Evolutionary conservation across 257 asterid species (phyloP), one percentile per base, ranked within the genome.

Genomic region (Fraxinus pennsylvanica): DNA sequence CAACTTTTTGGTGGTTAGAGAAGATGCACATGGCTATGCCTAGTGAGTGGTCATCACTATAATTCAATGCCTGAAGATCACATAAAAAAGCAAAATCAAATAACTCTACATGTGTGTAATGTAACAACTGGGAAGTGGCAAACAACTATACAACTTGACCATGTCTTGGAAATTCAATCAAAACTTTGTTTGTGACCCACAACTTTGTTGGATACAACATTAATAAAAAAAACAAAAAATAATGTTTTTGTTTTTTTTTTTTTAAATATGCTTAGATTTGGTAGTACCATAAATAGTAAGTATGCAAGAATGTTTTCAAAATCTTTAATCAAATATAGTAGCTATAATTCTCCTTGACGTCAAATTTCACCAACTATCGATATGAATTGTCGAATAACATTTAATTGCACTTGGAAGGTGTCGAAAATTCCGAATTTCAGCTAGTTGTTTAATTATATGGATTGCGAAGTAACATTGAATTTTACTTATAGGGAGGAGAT

Each of bases 171-270:
- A 63, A 25, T 21, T 59, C 66, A 57, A 57, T 22, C 68, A 59
- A 59, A n/a, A 21, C 1, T 59, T 22, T n/a, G 30, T 21, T 21
- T 57, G 30, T 22, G 68, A 25, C 68, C 68, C 67, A 59, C 68
- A 63, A 63, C 68, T 13, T 63, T 63, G 68, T 63, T 63, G 68
- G 68, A 63, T 63, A 25, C 68, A 59, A 59, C 32, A 25, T 63
- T 63, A 63, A 25, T 22, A 63, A 63, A 63, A 32, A 29, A 29
- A 29, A n/a, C n/a, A n/a, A n/a, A n/a, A 61, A 61, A 29, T 30
- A 59, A 59, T 21, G 21, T 59, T 9, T 36, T 5, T 36, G 21
- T 59, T 9, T 36, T 5, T 36, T 35, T 35, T 35, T 4, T 35
- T 35, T 36, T 5, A 5, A 36, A 36, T 57, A 1, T 59, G 27